Evolutionary conservation across 1,284 basidiomycete species (phyloP), one percentile per base, ranked within the genome.

Genomic region (Hypsizygus ulmarius): DNA sequence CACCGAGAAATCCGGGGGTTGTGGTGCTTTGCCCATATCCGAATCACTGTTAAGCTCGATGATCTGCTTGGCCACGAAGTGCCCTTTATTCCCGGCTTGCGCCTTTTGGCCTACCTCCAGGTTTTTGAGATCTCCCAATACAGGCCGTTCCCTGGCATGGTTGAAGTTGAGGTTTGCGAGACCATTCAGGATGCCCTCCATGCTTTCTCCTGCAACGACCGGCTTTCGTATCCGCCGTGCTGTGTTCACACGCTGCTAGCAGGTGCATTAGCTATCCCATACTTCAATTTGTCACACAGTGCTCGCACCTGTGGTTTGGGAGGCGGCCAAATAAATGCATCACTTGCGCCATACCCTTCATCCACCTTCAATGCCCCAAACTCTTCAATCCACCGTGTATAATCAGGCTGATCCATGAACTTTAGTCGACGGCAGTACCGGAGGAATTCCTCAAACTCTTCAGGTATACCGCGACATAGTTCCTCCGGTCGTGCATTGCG

Each of bases 401-500:
- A 89, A 59, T 88, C 79, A 7, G 86, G 86, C 25, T 68, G 65
- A 35, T 85, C 80, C n/a, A 71, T 66, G 60, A 87, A 89, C 42
- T 76, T 74, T 60, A 89, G 68, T 62, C 75, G 72, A 42, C 86
- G 72, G 58, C 81, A 86, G 61, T 87, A 87, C 44, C 78, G 67
- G 45, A 89, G 66, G 55, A 89, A 87, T 39, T 86, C 84, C 62
- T 88, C 86, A 52, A 89, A 89, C 55, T 80, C 80, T 10, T 68
- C 67, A 0, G 86, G 86, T 14, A 89, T 66, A 5, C 82, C 82
- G 41, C 74, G 74, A 54, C 85, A 89, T n/a, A 89, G 70, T 34
- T 81, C 77, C 56, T 87, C 84, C 25, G 84, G 78, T 0, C 66
- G 68, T 1, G 82, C 77, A 18, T 61, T 63, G 33, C 71, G 69